Conservation (phyloP, 1,284 basidiomycete genomes). For the Pseudozyma sp. region DNA sequence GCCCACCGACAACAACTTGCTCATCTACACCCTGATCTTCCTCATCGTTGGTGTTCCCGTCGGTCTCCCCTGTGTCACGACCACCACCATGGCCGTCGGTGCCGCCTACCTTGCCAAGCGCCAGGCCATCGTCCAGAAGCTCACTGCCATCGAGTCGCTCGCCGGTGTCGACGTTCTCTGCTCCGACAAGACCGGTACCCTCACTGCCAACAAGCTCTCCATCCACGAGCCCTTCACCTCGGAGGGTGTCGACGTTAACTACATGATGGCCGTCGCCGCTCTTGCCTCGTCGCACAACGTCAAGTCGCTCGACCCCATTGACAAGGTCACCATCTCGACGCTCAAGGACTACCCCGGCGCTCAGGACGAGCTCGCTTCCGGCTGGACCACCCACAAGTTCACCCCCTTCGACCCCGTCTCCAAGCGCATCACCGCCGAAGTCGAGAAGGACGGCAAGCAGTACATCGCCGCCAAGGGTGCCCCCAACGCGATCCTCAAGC, state of each 20-base stretch:
- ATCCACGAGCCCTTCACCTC: conserved; percentile 73
- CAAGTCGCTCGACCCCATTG: conserved; percentile 74
- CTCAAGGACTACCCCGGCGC: conserved; percentile 74
- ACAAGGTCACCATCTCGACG: conserved; percentile 74
- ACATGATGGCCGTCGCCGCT: conserved; percentile 73
- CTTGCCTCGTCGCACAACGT: conserved; percentile 74
- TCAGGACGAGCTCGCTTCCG: conserved; percentile 71
- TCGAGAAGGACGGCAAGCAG: conserved; percentile 72
- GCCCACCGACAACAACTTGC: conserved; percentile 72
- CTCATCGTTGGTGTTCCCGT: conserved; percentile 74
- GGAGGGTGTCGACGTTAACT: conserved; percentile 71
- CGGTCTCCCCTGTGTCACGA: conserved; percentile 73
- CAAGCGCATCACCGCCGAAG: conserved; percentile 74
- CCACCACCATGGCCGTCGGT: conserved; percentile 74
- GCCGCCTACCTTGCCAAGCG: conserved; percentile 74
- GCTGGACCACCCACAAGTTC: conserved; percentile 74
- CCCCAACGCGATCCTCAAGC: conserved; percentile 74
- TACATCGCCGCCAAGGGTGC: conserved; percentile 74
- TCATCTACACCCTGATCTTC: conserved; percentile 73
- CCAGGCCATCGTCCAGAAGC: conserved; percentile 76
- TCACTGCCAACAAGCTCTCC: conserved; percentile 75
- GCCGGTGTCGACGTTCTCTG: conserved; percentile 75
- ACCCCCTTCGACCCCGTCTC: conserved; percentile 74
- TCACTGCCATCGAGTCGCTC: conserved; percentile 74
- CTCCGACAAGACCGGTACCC: conserved; percentile 74